Evolutionary conservation across 2,329 filamentous ascomycete species (phyloP), one percentile per base, ranked within the genome.

Genomic region (Penicillium olsonii): DNA sequence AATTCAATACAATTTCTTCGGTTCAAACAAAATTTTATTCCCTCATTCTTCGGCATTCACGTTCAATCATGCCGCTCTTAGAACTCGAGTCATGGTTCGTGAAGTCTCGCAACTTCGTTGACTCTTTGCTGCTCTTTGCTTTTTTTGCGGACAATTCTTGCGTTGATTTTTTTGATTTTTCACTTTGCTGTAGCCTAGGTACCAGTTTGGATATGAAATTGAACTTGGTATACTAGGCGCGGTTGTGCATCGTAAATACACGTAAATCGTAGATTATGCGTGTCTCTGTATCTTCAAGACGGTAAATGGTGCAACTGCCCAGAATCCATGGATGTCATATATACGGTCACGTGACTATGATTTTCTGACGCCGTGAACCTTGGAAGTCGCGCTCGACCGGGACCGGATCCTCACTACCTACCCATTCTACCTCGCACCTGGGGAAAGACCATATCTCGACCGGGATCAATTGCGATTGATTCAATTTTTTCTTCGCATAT

Each of bases 1-100:
- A 72, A 68, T 66, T 64, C 67, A 67, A 69, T 67, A 67, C 65
- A 67, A 61, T 52, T 64, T 67, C 57, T 61, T 60, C 50, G 59
- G 62, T 57, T 53, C 59, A 61, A 29, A 59, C 59, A 60, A 64
- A 61, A 63, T 59, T 59, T 44, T 57, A 60, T 61, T 53, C 53
- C 55, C 61, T 47, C 56, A 52, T 59, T 57, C 54, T 52, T 54
- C 54, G 42, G 49, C 56, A 43, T 45, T 50, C 48, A 56, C 56
- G 64, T 63, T 63, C 59, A 34, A 44, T 51, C 47, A 41, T 65
- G 62, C 60, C 57, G 57, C 63, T 57, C 60, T 54, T 65, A 64
- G 63, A 63, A 54, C 44, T 34, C 45, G 31, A 34, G 52, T 11
- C 42, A 37, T 29, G 42, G 48, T 42, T 40, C 35, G 31, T 34